phyloP scores from a whole-genome alignment of 148 eudicot genomes.

The Rhododendron vialii region DNA sequence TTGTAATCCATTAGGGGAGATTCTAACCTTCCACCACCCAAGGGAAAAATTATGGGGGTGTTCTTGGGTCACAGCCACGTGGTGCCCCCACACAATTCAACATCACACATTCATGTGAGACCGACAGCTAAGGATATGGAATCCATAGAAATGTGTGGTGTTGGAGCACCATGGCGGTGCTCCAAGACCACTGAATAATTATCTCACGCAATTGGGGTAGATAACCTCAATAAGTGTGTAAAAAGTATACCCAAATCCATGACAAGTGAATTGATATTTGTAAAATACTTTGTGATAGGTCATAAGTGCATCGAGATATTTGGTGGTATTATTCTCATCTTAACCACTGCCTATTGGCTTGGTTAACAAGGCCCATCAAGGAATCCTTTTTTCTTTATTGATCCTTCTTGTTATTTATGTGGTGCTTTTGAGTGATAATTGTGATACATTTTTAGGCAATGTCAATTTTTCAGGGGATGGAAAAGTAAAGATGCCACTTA shows the following conservation, averaged over 20 bases:
- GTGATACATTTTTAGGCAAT: conserved; percentile 5
- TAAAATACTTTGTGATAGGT: not conserved
- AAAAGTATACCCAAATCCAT: not conserved
- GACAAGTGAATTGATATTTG: not conserved
- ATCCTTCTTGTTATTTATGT: not conserved
- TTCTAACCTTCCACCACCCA: not conserved
- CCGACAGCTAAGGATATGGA: not conserved
- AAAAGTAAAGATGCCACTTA: conserved; percentile 78
- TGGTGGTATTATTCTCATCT: not conserved
- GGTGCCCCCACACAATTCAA: not conserved
- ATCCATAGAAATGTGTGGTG: not conserved
- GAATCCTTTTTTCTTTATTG: not conserved
- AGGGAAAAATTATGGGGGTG: not conserved
- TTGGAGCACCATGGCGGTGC: not conserved
- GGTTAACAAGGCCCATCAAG: not conserved
- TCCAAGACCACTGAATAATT: not conserved
- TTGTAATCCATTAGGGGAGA: not conserved
- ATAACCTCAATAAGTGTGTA: not conserved
- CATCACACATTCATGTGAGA: not conserved
- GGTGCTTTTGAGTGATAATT: not conserved
- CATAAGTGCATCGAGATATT: not conserved
- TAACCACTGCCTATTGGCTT: not conserved
- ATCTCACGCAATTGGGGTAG: not conserved
- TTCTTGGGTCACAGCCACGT: not conserved
- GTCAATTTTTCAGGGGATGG: conserved; percentile 55